These are phyloP conservation scores for Candida incommunis DNA, from an alignment of 805 yeast species.

Conservation along the genomic window DNA sequence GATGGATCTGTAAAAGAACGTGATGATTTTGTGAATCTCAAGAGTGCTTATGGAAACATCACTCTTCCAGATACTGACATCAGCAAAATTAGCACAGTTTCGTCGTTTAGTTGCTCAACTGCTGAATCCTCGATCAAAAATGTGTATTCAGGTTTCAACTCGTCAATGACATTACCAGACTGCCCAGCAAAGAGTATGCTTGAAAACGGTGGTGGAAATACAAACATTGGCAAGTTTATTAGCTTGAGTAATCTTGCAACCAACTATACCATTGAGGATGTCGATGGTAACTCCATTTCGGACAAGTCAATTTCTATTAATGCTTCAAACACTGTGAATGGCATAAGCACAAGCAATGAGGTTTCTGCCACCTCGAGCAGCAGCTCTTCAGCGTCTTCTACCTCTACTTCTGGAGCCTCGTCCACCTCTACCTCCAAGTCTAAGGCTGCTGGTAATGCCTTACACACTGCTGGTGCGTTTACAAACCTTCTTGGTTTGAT, in stretches of 20 bases:
- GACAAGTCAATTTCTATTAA: neutral
- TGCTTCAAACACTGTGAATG: neutral
- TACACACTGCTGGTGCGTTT: neutral
- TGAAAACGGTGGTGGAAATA: slow-evolving; percentile 24
- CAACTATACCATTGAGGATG: slow-evolving; percentile 18
- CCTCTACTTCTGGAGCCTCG: neutral
- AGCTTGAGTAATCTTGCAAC: slow-evolving; percentile 13
- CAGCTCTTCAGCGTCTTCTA: neutral
- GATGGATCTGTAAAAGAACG: slow-evolving; percentile 35
- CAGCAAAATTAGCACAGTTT: neutral
- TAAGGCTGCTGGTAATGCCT: neutral
- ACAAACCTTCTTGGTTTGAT: neutral
- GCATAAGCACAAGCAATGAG: neutral
- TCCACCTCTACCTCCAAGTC: neutral
- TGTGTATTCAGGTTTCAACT: slow-evolving; percentile 16
- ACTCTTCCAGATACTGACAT: slow-evolving; percentile 7
- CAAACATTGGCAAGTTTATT: slow-evolving; percentile 22
- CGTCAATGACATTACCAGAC: slow-evolving; percentile 19
- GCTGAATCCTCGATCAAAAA: slow-evolving; percentile 9
- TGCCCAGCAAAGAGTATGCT: slow-evolving; percentile 25
- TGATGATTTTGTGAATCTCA: slow-evolving; percentile 48
- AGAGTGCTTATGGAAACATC: slow-evolving; percentile 37
- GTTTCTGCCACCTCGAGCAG: neutral
- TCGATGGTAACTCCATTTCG: slow-evolving; percentile 12
- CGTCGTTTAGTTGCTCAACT: neutral